Conservation (phyloP, 768 basidiomycete genomes). For the Termitomyces sp. region DNA sequence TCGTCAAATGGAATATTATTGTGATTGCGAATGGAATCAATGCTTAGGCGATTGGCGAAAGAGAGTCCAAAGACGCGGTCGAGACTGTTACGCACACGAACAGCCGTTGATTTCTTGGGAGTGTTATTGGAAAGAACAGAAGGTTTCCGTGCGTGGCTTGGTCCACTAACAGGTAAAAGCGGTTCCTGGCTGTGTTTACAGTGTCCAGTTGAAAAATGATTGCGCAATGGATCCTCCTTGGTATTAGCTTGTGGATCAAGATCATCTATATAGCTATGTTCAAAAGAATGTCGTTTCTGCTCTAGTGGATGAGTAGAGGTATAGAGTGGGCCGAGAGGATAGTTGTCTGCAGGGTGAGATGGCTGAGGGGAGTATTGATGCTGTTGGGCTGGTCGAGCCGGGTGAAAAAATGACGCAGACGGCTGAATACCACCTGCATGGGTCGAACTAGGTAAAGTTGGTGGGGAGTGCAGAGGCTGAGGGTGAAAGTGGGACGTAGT, state of each 20-base stretch:
- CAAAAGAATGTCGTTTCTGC: conserved; percentile 11
- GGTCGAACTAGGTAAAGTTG: conserved; percentile 36
- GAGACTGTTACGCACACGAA: conserved; percentile 53
- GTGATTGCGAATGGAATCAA: conserved; percentile 40
- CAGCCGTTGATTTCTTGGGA: conserved; percentile 20
- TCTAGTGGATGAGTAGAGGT: conserved; percentile 1
- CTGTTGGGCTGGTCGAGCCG: conserved; percentile 55
- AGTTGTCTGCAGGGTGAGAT: conserved; percentile 20
- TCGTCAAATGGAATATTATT: conserved; percentile 12
- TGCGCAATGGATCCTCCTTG: conserved; percentile 4
- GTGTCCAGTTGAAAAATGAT: conserved; percentile 33
- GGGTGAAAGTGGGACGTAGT: conserved; percentile 11
- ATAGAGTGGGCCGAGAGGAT: conserved; percentile 10
- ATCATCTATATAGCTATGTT: conserved; percentile 8
- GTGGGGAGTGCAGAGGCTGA: conserved; percentile 12
- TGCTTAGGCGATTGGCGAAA: conserved; percentile 46
- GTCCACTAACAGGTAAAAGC: conserved; percentile 54
- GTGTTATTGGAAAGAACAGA: conserved; percentile 15
- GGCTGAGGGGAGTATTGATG: conserved; percentile 38
- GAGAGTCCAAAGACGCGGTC: conserved; percentile 55
- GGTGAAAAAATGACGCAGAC: conserved; percentile 75
- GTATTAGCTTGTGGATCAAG: conserved; percentile 5
- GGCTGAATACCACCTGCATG: conserved; percentile 77
- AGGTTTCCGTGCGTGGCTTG: conserved; percentile 22
- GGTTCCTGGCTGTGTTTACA: conserved; percentile 72